These are phyloP conservation scores for Sechiopsis laciniata DNA, from an alignment of 306 rosid species.

Conservation along the genomic window DNA sequence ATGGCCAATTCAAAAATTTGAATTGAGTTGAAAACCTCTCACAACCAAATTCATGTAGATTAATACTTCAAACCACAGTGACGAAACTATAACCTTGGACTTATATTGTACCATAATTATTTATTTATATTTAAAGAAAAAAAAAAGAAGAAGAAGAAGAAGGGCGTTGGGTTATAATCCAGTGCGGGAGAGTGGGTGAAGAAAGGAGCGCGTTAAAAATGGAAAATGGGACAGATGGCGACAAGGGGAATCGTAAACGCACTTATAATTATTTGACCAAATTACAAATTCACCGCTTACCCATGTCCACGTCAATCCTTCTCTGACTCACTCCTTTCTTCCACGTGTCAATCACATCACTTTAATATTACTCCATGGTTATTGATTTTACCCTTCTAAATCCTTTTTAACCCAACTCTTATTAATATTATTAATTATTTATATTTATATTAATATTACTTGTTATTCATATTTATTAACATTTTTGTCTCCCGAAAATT, in stretches of 20 bases:
- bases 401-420: too few species aligned
- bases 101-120: too few species aligned
- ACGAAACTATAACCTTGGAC: too few species aligned
- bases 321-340: slow-evolving; percentile 7
- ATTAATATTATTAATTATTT: too few species aligned
- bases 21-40: too few species aligned
- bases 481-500: too few species aligned
- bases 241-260: neutral
- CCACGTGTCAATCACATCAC: slow-evolving; percentile 2
- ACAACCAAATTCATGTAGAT: too few species aligned
- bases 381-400: neutral
- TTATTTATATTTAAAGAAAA: neutral
- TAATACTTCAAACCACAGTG: too few species aligned
- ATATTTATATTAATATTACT: too few species aligned
- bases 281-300: neutral
- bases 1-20: too few species aligned
- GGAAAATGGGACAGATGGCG: slow-evolving; percentile 10
- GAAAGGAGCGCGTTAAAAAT: slow-evolving; percentile 2
- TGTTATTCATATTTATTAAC: too few species aligned
- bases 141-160: neutral
- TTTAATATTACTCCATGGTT: neutral
- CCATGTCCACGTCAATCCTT: neutral
- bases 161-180: neutral
- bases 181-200: neutral
- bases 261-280: neutral